Conservation (phyloP, 2,329 filamentous ascomycete species). For the Ophiostoma sp. region DNA sequence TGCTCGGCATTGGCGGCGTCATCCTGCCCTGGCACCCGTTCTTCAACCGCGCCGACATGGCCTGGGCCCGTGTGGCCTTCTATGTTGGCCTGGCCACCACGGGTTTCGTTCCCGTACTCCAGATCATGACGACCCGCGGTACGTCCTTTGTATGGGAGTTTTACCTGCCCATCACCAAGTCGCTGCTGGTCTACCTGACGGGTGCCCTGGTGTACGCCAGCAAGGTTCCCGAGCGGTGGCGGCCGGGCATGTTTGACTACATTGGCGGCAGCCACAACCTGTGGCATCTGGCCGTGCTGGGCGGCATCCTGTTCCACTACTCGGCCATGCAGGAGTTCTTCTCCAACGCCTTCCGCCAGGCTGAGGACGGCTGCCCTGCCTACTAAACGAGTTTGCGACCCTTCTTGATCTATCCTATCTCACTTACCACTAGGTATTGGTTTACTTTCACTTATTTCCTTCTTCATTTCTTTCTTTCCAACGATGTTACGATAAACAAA, state of each 20-base stretch:
- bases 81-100: slow-evolving; percentile 85
- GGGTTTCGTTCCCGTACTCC: slow-evolving; percentile 83
- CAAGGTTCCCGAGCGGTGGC: slow-evolving; percentile 91
- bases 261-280: slow-evolving; percentile 94
- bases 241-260: slow-evolving; percentile 91
- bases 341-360: slow-evolving; percentile 69
- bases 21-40: slow-evolving; percentile 94
- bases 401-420: neutral
- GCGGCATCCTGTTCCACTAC: slow-evolving; percentile 97
- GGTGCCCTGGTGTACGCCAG: slow-evolving; percentile 88
- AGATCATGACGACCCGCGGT: slow-evolving; percentile 77
- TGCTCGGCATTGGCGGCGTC: slow-evolving; percentile 81
- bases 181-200: slow-evolving; percentile 77
- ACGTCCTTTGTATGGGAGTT: slow-evolving; percentile 81
- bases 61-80: slow-evolving; percentile 88
- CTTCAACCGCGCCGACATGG: slow-evolving; percentile 91
- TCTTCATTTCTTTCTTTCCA: neutral
- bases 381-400: slow-evolving; percentile 43
- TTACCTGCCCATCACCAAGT: slow-evolving; percentile 84
- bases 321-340: slow-evolving; percentile 96
- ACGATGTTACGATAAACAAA: neutral
- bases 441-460: neutral
- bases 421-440: neutral
- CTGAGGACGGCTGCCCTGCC: slow-evolving; percentile 58
- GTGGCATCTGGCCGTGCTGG: slow-evolving; percentile 93